These are phyloP conservation scores for Corynespora cassiicola DNA, from an alignment of 2,329 filamentous ascomycete species.

Conservation along the genomic window DNA sequence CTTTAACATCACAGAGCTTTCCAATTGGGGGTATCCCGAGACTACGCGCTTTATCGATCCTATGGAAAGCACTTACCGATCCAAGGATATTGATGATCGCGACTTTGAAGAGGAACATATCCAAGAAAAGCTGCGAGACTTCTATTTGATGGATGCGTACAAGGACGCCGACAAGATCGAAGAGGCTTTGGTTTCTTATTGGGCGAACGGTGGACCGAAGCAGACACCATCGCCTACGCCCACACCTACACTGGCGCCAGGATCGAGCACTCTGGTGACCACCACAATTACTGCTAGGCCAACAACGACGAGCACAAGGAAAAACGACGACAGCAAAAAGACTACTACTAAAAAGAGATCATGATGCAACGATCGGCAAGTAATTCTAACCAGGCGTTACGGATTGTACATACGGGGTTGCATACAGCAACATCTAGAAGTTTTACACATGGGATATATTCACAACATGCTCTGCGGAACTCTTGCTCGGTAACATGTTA, in stretches of 20 bases:
- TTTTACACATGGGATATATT: too few relatives aligned
- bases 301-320: slow-evolving; percentile 1
- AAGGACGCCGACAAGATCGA: slow-evolving; percentile 28
- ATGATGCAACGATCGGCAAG: slow-evolving; percentile 13
- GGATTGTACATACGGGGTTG: too few relatives aligned
- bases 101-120: slow-evolving; percentile 31
- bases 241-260: neutral
- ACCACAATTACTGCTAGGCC: neutral
- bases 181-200: slow-evolving; percentile 34
- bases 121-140: slow-evolving; percentile 26
- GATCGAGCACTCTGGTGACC: neutral
- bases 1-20: slow-evolving; percentile 46
- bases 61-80: slow-evolving; percentile 36
- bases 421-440: too few relatives aligned
- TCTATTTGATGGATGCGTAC: slow-evolving; percentile 40
- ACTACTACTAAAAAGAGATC: slow-evolving; percentile 7
- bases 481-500: too few relatives aligned
- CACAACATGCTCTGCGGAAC: too few relatives aligned
- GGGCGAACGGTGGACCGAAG: slow-evolving; percentile 20
- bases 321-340: slow-evolving; percentile 1
- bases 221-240: neutral
- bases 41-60: slow-evolving; percentile 30
- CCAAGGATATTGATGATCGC: slow-evolving; percentile 24
- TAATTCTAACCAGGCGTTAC: too few relatives aligned
- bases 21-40: slow-evolving; percentile 27